Evolutionary conservation across 2,329 filamentous ascomycete species (phyloP), one percentile per base, ranked within the genome.

Genomic region (Fusarium sp.): DNA sequence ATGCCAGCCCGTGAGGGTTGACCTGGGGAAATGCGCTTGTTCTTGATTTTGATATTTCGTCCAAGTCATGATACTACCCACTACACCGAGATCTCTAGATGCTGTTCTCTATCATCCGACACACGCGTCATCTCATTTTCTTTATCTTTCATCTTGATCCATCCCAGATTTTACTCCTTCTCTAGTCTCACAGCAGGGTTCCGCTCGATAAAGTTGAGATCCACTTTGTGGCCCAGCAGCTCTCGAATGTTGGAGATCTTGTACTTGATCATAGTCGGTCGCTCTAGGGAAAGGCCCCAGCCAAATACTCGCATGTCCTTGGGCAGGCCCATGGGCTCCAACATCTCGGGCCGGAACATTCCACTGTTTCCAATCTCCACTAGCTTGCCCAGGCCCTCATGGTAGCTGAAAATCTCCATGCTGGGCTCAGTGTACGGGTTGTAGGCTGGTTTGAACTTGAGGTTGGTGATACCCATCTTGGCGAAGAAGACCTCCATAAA

Each of bases 311-410:
- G 83, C 87, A 98, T 87, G 71, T 97, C 91, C 78, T 89, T 92
- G 21, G 93, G 93, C 71, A 98, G 78, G 31, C 94, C 94, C 93
- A 97, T 97, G 6, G 93, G 83, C 78, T 97, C 90, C 72, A 97
- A 78, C 94, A 98, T 97, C 79, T 99, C 95, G 2, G 95, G 93
- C 66, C 95, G 85, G 87, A 99, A 99, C 93, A 99, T 98, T 63
- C 95, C 95, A 70, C 90, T 94, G 80, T 99, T 98, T 57, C 95
- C 95, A 73, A 98, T 98, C 80, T 98, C 95, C 23, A 98, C 92
- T 80, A 96, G 89, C 81, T 96, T 96, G 71, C 86, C 86, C 45
- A 97, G 80, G 4, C 93, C 94, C 71, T 89, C 86, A 82, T 98
- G 95, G 81, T 89, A 98, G 66, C 91, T 92, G 79, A 98, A 99